Percentiles rank a stretch among this genome's conserved stretches.
phyloP scores from a whole-genome alignment of 176 grass and related monocot genomes.

The Phragmites australis region DNA sequence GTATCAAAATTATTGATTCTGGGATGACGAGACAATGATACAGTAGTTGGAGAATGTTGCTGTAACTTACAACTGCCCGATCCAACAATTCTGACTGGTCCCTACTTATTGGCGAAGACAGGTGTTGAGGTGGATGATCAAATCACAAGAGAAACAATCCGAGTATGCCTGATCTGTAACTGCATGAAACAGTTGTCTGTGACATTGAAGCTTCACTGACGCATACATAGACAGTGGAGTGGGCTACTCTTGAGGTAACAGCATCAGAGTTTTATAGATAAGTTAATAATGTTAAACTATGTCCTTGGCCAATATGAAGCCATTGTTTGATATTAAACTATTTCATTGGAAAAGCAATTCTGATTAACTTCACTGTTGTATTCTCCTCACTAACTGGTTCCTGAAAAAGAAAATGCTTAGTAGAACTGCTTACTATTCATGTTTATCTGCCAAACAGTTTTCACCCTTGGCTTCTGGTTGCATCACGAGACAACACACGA shows the following conservation, averaged over 20 bases:
- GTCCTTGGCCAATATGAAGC: neutral
- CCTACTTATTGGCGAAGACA: neutral
- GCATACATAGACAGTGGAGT: neutral
- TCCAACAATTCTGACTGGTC: neutral
- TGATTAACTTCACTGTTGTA: neutral
- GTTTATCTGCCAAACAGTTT: neutral
- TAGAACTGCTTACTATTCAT: neutral
- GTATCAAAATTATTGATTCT: neutral
- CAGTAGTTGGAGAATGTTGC: neutral
- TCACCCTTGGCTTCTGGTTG: neutral
- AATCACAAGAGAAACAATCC: neutral
- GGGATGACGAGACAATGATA: neutral
- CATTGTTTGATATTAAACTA: neutral
- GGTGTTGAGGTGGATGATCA: neutral
- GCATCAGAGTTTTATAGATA: neutral
- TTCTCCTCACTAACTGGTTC: neutral
- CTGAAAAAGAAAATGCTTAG: neutral
- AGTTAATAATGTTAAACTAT: neutral
- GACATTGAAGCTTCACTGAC: neutral
- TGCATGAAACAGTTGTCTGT: neutral
- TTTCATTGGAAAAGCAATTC: neutral
- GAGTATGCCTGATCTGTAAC: neutral
- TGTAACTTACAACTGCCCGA: neutral
- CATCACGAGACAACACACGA: neutral
- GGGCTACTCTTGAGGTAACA: constrained; percentile 2